Evolutionary conservation across 257 asterid species (phyloP), one percentile per base, ranked within the genome.

Genomic region (Solanum peruvianum): DNA sequence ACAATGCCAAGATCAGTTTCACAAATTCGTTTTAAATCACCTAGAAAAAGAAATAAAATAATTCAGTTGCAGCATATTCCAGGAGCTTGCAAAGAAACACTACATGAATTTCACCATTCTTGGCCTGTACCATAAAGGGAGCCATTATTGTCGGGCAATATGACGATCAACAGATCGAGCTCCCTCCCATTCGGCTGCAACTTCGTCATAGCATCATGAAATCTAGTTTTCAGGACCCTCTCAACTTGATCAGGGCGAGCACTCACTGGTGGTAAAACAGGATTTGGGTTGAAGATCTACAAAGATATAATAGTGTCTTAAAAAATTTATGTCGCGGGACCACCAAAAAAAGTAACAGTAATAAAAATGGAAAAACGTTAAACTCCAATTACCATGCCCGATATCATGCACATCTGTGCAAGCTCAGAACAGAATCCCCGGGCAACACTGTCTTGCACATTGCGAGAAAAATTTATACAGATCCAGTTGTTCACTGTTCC

Each of bases 1-100:
- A 97, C 98, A 21, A 97, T 93, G 23, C 99, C 99, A 29, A 97
- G 98, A 73, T 97, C 97, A 1, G 99, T 97, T 91, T 97, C 99
- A 81, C 99, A 97, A 82, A 97, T 97, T 66, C 98, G 92, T 87
- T 97, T 97, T 87, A 97, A 88, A 86, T 95, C 98, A 89, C 99
- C 99, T 95, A 81, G 49, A 62, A 20, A 44, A 27, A 31, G 58
- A 88, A 58, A 10, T 2, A 52, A 80, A 67, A n/a, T 37, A 41
- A 5, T 85, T 71, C 47, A 86, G 85, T 9, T 66, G 39, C 18
- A 47, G 67, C 42, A 80, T 16, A 47, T 49, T 80, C 84, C 44
- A 80, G 20, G 44, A 18, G 67, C 21, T 29, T 11, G 67, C 42
- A 80, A 29, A 37, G 31, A 16, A 42, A 41, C 27, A 10, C 27